A percentile compares a stretch with the other conserved stretches of the same genome.
Conservation (phyloP, 2,329 filamentous ascomycete species). For the Amauroascus niger region DNA sequence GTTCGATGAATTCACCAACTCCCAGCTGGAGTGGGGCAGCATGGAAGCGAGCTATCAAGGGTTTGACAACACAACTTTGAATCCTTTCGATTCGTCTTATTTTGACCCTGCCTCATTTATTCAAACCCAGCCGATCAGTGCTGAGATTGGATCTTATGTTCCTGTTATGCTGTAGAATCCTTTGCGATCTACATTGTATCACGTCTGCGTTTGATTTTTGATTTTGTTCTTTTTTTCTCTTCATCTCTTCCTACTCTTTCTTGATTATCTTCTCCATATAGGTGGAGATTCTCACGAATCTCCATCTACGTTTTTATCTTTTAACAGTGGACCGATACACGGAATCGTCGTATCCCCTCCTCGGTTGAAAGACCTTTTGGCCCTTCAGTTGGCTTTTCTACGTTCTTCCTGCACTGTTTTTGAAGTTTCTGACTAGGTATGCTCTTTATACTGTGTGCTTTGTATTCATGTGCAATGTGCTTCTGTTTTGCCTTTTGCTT, state of each 20-base stretch:
- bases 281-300: constrained; percentile 11
- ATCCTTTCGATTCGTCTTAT: constrained; percentile 26
- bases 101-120: constrained; percentile 24
- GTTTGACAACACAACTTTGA: constrained; percentile 22
- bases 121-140: constrained; percentile 22
- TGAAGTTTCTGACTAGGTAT: neutral
- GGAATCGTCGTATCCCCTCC: neutral
- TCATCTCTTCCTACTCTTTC: constrained; percentile 19
- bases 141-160: constrained; percentile 31
- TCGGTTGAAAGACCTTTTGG: neutral
- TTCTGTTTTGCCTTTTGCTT: neutral
- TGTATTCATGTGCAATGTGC: neutral
- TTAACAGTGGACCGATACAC: neutral
- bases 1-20: constrained; percentile 15
- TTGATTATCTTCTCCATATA: constrained; percentile 20
- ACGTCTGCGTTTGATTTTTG: constrained; percentile 19
- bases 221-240: constrained; percentile 21
- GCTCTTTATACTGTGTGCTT: neutral
- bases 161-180: constrained; percentile 27
- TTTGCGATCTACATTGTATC: constrained; percentile 10
- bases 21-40: constrained; percentile 14
- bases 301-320: constrained; percentile 2
- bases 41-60: constrained; percentile 23
- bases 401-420: neutral
- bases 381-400: neutral